Evolutionary conservation across 495 filamentous ascomycete genomes (phyloP), one percentile per base, ranked within the genome.

Genomic region (Aspergillus baeticus): DNA sequence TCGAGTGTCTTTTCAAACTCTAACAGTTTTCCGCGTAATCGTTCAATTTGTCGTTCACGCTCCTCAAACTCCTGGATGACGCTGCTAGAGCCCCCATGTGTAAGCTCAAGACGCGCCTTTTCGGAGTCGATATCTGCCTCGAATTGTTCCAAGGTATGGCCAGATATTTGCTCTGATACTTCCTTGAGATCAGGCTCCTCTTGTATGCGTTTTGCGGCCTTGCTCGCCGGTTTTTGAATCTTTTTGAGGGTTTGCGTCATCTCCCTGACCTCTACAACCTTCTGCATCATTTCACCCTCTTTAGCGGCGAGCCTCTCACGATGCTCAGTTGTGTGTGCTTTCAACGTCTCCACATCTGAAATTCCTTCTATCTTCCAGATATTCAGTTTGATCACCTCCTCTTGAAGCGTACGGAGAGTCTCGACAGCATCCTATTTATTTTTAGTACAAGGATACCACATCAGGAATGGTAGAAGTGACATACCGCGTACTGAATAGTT

Each of bases 51-150:
- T 22, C 68, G 63, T 52, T 83, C 75, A 15, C 92, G 88, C 37
- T 83, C 77, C 66, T 96, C 88, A 63, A 84, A 97, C 52, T 95
- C 87, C 41, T 79, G 78, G 41, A 98, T 80, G n/a, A 90, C 80
- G 35, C 83, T 78, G 10, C 84, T 87, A 59, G 92, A 90, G 37
- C 87, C 88, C 36, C 86, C 91, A 50, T 93, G 86, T 23, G 93
- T 87, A 23, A 93, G 78, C 31, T 89, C 85, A 7, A 98, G 81
- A 41, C 87, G 85, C 10, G 86, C 84, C 58, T 82, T 75, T 69
- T 89, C 85, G 3, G 87, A 85, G 34, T 83, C 81, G 58, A 97
- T 90, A 17, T 94, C 87, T 2, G 77, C 73, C 21, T 92, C 82
- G 10, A 96, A 71, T 8, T 86, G 79, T 54, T 90, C 88, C 2